Percentiles rank a stretch among this genome's conserved stretches.
These are phyloP conservation scores for Huntiella abstrusa DNA, from an alignment of 2,329 filamentous ascomycete genomes.

Conservation along the genomic window DNA sequence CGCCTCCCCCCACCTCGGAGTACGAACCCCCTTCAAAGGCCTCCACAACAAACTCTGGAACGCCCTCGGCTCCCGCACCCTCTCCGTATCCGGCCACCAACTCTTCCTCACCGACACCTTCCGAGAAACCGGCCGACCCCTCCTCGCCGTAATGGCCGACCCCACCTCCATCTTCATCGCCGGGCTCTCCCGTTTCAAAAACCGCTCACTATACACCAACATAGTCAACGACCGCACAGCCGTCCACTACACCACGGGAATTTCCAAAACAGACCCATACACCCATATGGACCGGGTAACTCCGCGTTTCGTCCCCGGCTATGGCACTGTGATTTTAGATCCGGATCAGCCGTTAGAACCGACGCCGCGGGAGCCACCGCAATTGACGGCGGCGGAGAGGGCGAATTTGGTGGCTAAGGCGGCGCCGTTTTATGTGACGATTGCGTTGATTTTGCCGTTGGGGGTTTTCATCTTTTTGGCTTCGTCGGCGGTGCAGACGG, in stretches of 20 bases:
- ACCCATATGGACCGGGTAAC: conserved; percentile 31
- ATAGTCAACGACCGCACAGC: conserved; percentile 71
- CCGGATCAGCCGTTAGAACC: conserved; percentile 36
- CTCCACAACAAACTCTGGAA: conserved; percentile 57
- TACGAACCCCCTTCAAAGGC: conserved; percentile 48
- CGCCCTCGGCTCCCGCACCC: conserved; percentile 57
- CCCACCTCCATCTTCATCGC: conserved; percentile 70
- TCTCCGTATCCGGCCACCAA: conserved; percentile 66
- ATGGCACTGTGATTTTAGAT: conserved; percentile 59
- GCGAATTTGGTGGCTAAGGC: conserved; percentile 6
- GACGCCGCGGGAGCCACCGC: conserved; percentile 12
- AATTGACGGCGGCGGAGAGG: conserved; percentile 17
- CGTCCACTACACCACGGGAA: conserved; percentile 64
- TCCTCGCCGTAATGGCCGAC: conserved; percentile 68
- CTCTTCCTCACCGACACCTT: conserved; percentile 78
- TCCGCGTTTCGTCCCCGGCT: conserved; percentile 50
- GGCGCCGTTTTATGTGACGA: conserved; percentile 44
- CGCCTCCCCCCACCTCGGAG: conserved; percentile 67
- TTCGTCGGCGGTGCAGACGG: conserved; percentile 59
- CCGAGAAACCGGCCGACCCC: conserved; percentile 59
- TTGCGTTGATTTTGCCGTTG: conserved; percentile 56
- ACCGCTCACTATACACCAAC: conserved; percentile 67
- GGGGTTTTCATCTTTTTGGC: conserved; percentile 51
- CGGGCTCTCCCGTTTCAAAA: conserved; percentile 56
- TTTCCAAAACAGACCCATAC: conserved; percentile 63